Base-by-base conservation (phyloP, 2,329 filamentous ascomycete genomes). In the Mycogone perniciosa region DNA sequence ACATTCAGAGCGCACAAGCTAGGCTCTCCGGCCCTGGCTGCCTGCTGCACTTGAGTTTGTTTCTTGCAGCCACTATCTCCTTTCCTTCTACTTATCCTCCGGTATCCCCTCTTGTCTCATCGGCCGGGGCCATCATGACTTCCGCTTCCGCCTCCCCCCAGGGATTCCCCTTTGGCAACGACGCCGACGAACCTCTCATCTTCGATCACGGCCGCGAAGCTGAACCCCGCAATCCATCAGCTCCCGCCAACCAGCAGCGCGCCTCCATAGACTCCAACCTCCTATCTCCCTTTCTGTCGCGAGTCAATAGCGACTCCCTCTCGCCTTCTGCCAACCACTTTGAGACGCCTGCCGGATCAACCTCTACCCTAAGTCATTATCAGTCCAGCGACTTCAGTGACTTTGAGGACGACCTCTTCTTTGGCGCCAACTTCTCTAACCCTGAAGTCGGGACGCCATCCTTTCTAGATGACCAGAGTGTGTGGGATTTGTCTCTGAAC, bases 341-440 rank as follows among this genome's bases (percentile, higher is more conserved):
- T 46, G 66, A 74, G 51, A 79, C 77, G 0, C 76, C 77, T 8
- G 72, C 72, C 56, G 77, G 75, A 53, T 79, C 76, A 10, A 64
- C 71, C 46, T 73, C 73, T 3, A 71, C 67, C 27, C 61, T 71
- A 40, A 75, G 73, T 55, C 67, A 75, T 55, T 78, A 76, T 56
- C 75, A 75, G 56, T 62, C 73, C 4, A 78, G 76, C 64, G 74
- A 78, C 55, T 71, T 69, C 54, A 70, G 74, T 58, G 77, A 71
- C 41, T 61, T 71, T 29, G 70, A 67, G 44, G 69, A 73, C 51
- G 77, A 81, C 56, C 72, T 75, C 10, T 79, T 78, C 65, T 76
- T 76, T 50, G 73, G 73, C 49, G 66, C 72, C 53, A 67, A 77
- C 62, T 79, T 79, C 55, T 67, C 67, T 60, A 62, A 68, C 54